Conservation (phyloP, 345 rosid species). For the Clausena lansium region DNA sequence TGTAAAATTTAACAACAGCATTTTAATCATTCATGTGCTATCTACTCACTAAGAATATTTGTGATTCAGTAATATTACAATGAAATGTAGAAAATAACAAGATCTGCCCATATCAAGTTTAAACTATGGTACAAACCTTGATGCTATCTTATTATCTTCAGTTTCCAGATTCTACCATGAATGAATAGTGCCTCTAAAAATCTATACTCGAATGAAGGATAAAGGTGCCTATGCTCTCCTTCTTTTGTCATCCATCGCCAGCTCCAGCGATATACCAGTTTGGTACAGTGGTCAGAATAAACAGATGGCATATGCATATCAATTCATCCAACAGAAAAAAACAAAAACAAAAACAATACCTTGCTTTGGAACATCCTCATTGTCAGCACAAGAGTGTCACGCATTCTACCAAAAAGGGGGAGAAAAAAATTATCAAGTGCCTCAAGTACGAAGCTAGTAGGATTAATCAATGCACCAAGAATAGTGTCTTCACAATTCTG, state of each 20-base stretch:
- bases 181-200: neutral
- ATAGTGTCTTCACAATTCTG: neutral
- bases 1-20: too few relatives aligned
- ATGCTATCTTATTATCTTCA: neutral
- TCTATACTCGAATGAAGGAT: too few relatives aligned
- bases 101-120: neutral
- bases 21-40: too few relatives aligned
- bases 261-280: slow-evolving; percentile 17
- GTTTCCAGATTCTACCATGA: neutral
- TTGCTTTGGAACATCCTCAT: slow-evolving; percentile 70
- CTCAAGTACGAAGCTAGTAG: neutral
- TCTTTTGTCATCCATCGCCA: slow-evolving; percentile 76
- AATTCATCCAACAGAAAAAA: neutral
- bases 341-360: slow-evolving; percentile 28
- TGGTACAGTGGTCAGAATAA: neutral
- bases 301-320: neutral
- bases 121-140: neutral
- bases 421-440: slow-evolving; percentile 10
- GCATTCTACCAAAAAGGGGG: slow-evolving; percentile 48
- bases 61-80: neutral
- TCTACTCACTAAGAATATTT: too few relatives aligned
- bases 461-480: neutral
- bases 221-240: slow-evolving; percentile 41
- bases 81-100: neutral
- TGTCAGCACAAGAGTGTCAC: slow-evolving; percentile 66